Evolutionary conservation across 2,329 filamentous ascomycete species (phyloP), one percentile per base, ranked within the genome.

Genomic region (Arthrobotrys sinensis): DNA sequence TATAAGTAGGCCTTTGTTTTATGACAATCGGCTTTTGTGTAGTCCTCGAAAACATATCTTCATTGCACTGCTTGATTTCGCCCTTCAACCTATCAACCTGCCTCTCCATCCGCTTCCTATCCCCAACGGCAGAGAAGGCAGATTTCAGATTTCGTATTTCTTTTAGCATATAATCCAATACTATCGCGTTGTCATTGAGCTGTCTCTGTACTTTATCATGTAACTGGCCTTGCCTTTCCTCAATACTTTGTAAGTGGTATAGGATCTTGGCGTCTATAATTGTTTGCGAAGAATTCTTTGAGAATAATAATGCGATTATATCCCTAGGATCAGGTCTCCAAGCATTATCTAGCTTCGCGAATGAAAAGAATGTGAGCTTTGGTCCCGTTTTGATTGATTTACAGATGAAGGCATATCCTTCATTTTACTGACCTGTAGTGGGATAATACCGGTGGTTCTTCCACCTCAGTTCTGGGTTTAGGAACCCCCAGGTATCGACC

Each of bases 211-310:
- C 53, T 28, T 70, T 65, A 19, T 53, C 48, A 19, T 62, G 46
- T n/a, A 65, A 24, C 10, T 38, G 43, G 7, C 32, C 38, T 34
- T 79, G 76, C 10, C 36, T 52, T 36, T 79, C 55, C 38, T 66
- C 64, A 14, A 79, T 79, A 21, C 32, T 70, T 24, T 70, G 63
- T 24, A 79, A 24, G 48, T 79, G 69, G 24, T 65, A 75, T 6
- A 79, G 21, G 11, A 79, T 75, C n/a, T 65, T 79, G 3, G 76
- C 21, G 21, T 79, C 76, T 28, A 69, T 60, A n/a, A 79, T 67
- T 2, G 75, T 72, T 43, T 78, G 75, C 5, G 75, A 67, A 1
- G 45, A 63, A 28, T 78, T 78, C 21, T 78, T 78, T 0, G 75
- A 78, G 53, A 72, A 72, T 10, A 78, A 60, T 3, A 78, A 46